Conservation (phyloP, 208 protist species). For the Acanthamoeba triangularis region DNA sequence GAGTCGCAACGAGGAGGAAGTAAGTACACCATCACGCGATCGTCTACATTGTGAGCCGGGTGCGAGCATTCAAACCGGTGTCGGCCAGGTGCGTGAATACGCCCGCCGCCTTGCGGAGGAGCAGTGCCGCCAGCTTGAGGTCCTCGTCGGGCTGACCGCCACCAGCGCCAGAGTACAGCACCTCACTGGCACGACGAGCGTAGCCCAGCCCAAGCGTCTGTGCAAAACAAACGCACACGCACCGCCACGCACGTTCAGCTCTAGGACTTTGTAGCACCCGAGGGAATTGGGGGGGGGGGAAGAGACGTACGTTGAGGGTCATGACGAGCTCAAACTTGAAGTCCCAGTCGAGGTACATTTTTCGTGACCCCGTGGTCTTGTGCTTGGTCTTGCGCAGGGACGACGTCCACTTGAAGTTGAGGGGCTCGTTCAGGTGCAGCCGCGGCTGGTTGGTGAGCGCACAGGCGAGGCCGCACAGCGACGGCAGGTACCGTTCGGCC, state of each 20-base stretch:
- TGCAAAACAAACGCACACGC: not conserved
- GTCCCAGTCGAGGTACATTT: slow-evolving; percentile 34
- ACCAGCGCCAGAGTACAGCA: not conserved
- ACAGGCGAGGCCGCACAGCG: slow-evolving; percentile 21
- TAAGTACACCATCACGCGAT: not conserved
- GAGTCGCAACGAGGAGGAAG: not conserved
- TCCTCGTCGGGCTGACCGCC: not conserved
- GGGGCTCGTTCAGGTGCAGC: slow-evolving; percentile 11
- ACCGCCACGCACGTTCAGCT: too few relatives aligned
- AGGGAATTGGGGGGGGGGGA: not conserved
- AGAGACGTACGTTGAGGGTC: not conserved
- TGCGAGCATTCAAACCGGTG: not conserved
- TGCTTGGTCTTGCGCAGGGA: slow-evolving; percentile 20
- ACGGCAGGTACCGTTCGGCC: slow-evolving; percentile 25
- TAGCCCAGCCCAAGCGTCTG: slow-evolving; percentile 5
- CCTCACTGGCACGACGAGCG: not conserved
- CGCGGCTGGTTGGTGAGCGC: slow-evolving; percentile 60
- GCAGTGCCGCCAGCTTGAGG: not conserved
- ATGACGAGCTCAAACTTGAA: slow-evolving; percentile 49
- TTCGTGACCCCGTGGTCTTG: slow-evolving; percentile 21
- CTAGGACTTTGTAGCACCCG: not conserved
- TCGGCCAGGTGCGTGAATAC: slow-evolving; percentile 20
- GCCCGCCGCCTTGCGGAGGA: slow-evolving; percentile 7
- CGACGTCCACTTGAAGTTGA: slow-evolving; percentile 30
- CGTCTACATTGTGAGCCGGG: not conserved